phyloP scores from a whole-genome alignment of 345 rosid genomes.

The Melastoma malabathricum region DNA sequence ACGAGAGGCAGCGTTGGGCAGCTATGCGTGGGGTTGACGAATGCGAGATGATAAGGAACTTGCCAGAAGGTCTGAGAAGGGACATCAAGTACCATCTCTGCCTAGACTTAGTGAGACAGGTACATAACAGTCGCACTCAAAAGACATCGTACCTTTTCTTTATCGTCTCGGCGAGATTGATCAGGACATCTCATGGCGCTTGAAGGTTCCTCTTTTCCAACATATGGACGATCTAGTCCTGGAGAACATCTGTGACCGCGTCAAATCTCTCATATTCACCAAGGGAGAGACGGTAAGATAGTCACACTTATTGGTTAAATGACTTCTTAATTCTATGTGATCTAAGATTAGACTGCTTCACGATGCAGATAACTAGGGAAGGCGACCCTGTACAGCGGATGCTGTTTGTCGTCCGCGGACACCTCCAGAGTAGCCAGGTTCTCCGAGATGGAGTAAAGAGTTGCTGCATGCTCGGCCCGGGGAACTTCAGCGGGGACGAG shows the following conservation, averaged over 20 bases:
- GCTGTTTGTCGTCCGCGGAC: constrained; percentile 93
- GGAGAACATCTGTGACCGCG: constrained; percentile 89
- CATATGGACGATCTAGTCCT: constrained; percentile 93
- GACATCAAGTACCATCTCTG: constrained; percentile 96
- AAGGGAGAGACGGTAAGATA: constrained; percentile 82
- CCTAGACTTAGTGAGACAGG: constrained; percentile 87
- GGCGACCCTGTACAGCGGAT: constrained; percentile 94
- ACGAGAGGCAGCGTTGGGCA: constrained; percentile 91
- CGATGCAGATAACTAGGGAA: constrained; percentile 64
- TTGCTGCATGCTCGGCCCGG: constrained; percentile 95
- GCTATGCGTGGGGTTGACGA: constrained; percentile 97
- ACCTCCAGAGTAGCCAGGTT: constrained; percentile 89
- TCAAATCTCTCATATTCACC: constrained; percentile 84
- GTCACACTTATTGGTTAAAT: no score
- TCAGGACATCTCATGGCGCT: no score
- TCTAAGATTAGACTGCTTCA: background rate
- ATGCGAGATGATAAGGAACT: constrained; percentile 70
- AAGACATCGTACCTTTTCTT: background rate
- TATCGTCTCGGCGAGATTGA: background rate
- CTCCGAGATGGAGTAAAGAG: constrained; percentile 78
- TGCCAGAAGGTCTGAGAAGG: constrained; percentile 86
- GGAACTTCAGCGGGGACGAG: constrained; percentile 95
- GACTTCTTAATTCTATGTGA: background rate
- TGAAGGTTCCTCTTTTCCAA: constrained; percentile 82
- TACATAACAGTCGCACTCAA: constrained; percentile 4